Evolutionary conservation across 768 basidiomycete species (phyloP).

Genomic region (Gloeopeniophorella convolvens): DNA sequence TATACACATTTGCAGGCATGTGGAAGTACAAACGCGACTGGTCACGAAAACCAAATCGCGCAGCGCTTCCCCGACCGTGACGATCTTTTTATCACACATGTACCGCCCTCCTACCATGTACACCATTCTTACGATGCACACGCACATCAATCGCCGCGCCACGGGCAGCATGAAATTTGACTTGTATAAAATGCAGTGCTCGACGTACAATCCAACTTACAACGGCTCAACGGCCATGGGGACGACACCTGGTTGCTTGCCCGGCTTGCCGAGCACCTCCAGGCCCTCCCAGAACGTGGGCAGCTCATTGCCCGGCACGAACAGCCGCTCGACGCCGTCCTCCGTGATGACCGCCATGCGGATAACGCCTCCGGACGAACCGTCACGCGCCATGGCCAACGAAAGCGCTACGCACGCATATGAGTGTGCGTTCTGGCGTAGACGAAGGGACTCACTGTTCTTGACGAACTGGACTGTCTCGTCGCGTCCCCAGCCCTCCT

Average conservation of each 20-base stretch:
- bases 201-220: constrained; percentile 5
- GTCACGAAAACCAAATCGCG: background rate
- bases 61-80: background rate
- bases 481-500: constrained; percentile 85
- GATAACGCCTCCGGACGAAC: constrained; percentile 95
- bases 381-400: constrained; percentile 96
- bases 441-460: constrained; percentile 65
- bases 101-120: background rate
- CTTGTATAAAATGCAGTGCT: background rate
- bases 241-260: constrained; percentile 25
- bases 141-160: constrained; percentile 15
- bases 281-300: constrained; percentile 87
- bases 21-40: constrained; percentile 33
- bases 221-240: constrained; percentile 42
- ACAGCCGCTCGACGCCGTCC: constrained; percentile 84
- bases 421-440: background rate
- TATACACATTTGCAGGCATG: constrained; percentile 45
- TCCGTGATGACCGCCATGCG: constrained; percentile 97
- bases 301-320: constrained; percentile 85
- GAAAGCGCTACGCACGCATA: constrained; percentile 57
- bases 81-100: too few species aligned
- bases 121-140: constrained; percentile 11
- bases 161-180: background rate
- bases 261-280: constrained; percentile 50
- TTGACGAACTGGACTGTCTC: constrained; percentile 92